A percentile compares a stretch with the other conserved stretches of the same genome.
Conservation (phyloP, 1,139 yeast genomes). For the Arxiozyma bovina region DNA sequence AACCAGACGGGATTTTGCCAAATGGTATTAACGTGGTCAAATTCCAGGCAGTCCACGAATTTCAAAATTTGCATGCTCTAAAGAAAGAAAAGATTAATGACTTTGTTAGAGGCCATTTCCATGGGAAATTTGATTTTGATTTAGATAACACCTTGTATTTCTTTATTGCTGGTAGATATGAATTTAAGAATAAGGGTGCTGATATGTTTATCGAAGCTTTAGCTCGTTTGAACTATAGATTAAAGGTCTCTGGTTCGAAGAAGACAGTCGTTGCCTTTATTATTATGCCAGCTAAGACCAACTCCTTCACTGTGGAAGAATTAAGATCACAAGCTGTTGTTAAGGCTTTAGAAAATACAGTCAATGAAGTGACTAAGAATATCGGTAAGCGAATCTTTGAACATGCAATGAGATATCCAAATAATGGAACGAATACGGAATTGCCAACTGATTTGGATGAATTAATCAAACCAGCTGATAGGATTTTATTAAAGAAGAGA, state of each 20-base stretch:
- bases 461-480: slow-evolving; percentile 80
- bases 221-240: slow-evolving; percentile 81
- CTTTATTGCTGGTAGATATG: slow-evolving; percentile 96
- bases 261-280: slow-evolving; percentile 94
- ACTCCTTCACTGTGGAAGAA: slow-evolving; percentile 94
- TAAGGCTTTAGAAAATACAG: slow-evolving; percentile 81
- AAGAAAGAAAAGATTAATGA: slow-evolving; percentile 90
- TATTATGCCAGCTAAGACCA: slow-evolving; percentile 94
- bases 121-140: slow-evolving; percentile 92
- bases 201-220: slow-evolving; percentile 90
- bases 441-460: slow-evolving; percentile 62
- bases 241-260: slow-evolving; percentile 73
- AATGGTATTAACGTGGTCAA: slow-evolving; percentile 93
- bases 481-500: slow-evolving; percentile 83
- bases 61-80: slow-evolving; percentile 89
- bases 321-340: slow-evolving; percentile 94
- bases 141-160: slow-evolving; percentile 88
- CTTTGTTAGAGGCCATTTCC: slow-evolving; percentile 93
- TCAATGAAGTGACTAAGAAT: slow-evolving; percentile 76
- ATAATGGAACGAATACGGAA: slow-evolving; percentile 42
- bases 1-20: slow-evolving; percentile 96
- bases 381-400: slow-evolving; percentile 86
- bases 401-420: slow-evolving; percentile 78
- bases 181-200: slow-evolving; percentile 92
- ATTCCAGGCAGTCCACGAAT: slow-evolving; percentile 95